These are phyloP conservation scores for Chalaropsis thielavioides DNA, from an alignment of 2,329 filamentous ascomycete species.

Conservation along the genomic window DNA sequence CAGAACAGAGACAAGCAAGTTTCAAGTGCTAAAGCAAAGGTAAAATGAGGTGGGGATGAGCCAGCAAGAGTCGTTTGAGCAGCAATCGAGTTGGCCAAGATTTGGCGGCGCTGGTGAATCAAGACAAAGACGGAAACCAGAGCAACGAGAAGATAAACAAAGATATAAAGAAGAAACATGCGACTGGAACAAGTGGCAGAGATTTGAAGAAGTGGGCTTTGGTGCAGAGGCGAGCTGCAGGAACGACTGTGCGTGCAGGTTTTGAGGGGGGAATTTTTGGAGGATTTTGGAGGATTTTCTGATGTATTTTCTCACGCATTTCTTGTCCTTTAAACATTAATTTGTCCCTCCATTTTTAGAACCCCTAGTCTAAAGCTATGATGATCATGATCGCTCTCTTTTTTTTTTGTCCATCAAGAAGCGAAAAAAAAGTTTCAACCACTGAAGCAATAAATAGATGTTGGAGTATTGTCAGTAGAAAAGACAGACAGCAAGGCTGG, in stretches of 20 bases:
- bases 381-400: too few relatives aligned
- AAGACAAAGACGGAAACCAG: slow-evolving; percentile 1
- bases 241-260: slow-evolving; percentile 4
- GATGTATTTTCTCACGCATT: not conserved
- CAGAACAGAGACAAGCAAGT: not conserved
- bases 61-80: not conserved
- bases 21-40: not conserved
- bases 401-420: too few relatives aligned
- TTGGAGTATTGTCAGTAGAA: too few relatives aligned
- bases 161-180: not conserved
- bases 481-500: not conserved
- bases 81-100: not conserved
- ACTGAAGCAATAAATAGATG: too few relatives aligned
- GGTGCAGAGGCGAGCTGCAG: slow-evolving; percentile 13
- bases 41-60: not conserved
- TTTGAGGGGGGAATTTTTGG: not conserved
- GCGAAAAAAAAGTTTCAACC: too few relatives aligned
- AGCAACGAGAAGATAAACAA: not conserved
- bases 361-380: too few relatives aligned
- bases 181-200: not conserved
- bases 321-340: not conserved
- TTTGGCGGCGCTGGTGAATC: not conserved
- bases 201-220: slow-evolving; percentile 1
- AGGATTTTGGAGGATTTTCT: not conserved
- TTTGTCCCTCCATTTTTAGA: not conserved